These are phyloP conservation scores for Monascus purpureus DNA, from an alignment of 495 filamentous ascomycete species.

Conservation along the genomic window DNA sequence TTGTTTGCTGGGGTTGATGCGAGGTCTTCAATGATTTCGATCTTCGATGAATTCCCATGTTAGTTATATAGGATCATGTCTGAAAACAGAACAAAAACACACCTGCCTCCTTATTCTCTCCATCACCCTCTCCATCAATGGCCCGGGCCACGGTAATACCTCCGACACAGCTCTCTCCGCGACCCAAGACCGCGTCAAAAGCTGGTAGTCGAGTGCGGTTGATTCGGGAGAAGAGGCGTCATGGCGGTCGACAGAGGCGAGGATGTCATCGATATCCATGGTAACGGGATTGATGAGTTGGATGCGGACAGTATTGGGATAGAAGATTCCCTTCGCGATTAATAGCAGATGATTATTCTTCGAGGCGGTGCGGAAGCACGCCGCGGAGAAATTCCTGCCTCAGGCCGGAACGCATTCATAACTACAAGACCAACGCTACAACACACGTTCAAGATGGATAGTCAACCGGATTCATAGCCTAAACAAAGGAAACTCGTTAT, in stretches of 20 bases:
- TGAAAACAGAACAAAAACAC: slow-evolving; percentile 4
- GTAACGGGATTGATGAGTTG: background rate
- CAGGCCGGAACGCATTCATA: no score
- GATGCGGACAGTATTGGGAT: background rate
- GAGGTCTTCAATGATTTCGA: slow-evolving; percentile 60
- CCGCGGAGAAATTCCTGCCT: no score
- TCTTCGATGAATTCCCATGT: slow-evolving; percentile 25
- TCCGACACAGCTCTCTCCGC: slow-evolving; percentile 82
- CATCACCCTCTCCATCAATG: slow-evolving; percentile 63
- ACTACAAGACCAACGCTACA: no score
- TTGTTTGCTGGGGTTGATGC: slow-evolving; percentile 36
- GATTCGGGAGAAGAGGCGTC: slow-evolving; percentile 40
- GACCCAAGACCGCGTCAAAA: slow-evolving; percentile 83
- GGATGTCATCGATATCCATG: slow-evolving; percentile 88
- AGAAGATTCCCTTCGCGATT: slow-evolving; percentile 4
- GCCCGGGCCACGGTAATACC: slow-evolving; percentile 52
- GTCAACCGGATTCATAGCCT: no score
- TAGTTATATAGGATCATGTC: background rate
- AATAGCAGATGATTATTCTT: no score
- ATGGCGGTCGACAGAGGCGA: slow-evolving; percentile 60
- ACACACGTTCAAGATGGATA: no score
- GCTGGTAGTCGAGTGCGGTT: slow-evolving; percentile 63
- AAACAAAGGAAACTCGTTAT: no score
- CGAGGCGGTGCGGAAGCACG: no score
- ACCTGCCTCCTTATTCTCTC: slow-evolving; percentile 58